Evolutionary conservation across 2,329 filamentous ascomycete species (phyloP).

Genomic region (Pezicula rhizophila): DNA sequence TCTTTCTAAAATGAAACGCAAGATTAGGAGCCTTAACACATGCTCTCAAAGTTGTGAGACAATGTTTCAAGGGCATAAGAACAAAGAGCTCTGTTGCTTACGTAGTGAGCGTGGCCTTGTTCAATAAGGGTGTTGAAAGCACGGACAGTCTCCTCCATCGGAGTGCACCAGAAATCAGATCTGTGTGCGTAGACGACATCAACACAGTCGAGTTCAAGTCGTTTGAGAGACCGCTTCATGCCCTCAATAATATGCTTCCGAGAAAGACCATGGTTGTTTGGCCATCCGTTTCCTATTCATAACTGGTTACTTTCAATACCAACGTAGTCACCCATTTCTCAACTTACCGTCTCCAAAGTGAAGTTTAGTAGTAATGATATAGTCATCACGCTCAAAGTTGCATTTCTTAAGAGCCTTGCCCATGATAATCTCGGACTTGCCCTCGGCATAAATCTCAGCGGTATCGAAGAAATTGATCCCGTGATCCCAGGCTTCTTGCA

Average conservation of each 20-base stretch:
- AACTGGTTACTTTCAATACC: slow-evolving; percentile 54
- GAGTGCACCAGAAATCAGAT: slow-evolving; percentile 55
- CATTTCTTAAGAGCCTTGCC: slow-evolving; percentile 54
- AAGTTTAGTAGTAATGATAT: slow-evolving; percentile 56
- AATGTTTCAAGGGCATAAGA: no score
- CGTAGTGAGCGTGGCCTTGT: slow-evolving; percentile 57
- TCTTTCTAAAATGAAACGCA: no score
- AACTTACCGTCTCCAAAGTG: slow-evolving; percentile 45
- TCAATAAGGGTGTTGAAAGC: slow-evolving; percentile 64
- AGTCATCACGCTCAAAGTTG: slow-evolving; percentile 54
- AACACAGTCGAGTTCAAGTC: slow-evolving; percentile 49
- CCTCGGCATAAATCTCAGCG: slow-evolving; percentile 44
- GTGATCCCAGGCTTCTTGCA: slow-evolving; percentile 48
- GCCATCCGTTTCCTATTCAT: slow-evolving; percentile 52
- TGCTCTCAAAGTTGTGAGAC: no score
- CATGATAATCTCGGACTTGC: slow-evolving; percentile 46
- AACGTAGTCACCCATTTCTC: slow-evolving; percentile 49
- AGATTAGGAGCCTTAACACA: no score
- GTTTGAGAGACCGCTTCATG: slow-evolving; percentile 50
- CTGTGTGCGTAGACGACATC: slow-evolving; percentile 66
- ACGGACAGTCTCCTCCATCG: slow-evolving; percentile 64
- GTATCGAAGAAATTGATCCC: slow-evolving; percentile 52
- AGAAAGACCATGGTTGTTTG: slow-evolving; percentile 52
- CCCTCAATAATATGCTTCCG: slow-evolving; percentile 60
- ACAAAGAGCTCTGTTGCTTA: no score